Evolutionary conservation across 2,329 filamentous ascomycete genomes (phyloP), one percentile per base, ranked within the genome.

Genomic region (Xylaria sp.): DNA sequence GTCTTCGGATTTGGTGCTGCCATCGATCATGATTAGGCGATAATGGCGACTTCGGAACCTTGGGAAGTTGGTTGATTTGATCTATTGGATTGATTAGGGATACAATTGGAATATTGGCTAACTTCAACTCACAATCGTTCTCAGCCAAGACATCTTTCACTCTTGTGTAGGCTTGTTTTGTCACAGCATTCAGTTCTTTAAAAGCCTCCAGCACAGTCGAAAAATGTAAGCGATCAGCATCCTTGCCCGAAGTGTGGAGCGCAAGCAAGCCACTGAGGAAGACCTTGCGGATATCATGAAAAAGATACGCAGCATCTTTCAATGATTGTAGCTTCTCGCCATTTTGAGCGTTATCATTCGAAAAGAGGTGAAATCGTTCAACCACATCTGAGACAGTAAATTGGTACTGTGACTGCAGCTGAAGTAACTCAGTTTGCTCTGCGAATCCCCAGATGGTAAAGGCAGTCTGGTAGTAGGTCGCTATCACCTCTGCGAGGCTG

Each of bases 351-450:
- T 92, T 88, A n/a, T 84, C 82, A 52, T 89, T 87, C 4, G 87
- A 85, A 66, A 91, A 90, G 1, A 89, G 89, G 52, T 86, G 82
- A 73, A 90, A 86, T n/a, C 91, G 88, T 74, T 93, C 91, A 23
- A 88, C 86, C 44, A 93, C 88, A 78, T 94, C 92, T 66, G 90
- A 87, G 66, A 91, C 87, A 70, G 88, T 92, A 69, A 95, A 89
- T 73, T 94, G 92, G 78, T 95, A 94, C 69, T 95, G 92, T 77
- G 98, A 95, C 76, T 96, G 92, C 78, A 97, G 97, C 81, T 94
- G 96, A 75, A 97, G 94, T 52, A 99, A 83, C 76, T 97, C 93
- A 58, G 92, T 88, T 76, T 92, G 89, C 78, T 94, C 90, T 1
- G 94, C 89, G 65, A 97, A 89, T 0, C 87, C 88, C 77, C 91